Conservation (phyloP, 2,329 filamentous ascomycete genomes). For the Paracoccidioides brasiliensis region DNA sequence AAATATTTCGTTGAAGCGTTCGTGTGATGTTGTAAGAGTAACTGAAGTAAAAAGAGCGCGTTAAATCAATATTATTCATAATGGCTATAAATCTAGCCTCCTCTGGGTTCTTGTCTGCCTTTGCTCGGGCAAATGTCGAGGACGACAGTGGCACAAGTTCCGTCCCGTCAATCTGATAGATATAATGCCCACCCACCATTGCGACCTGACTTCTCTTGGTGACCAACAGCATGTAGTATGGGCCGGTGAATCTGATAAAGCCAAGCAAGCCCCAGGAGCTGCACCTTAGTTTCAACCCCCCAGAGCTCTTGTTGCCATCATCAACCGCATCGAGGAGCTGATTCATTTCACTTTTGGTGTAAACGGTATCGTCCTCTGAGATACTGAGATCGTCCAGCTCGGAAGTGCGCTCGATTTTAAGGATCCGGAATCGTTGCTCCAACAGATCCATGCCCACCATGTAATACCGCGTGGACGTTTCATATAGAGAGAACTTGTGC, state of each 20-base stretch:
- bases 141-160: constrained; percentile 80
- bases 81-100: constrained; percentile 82
- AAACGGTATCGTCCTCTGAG: constrained; percentile 88
- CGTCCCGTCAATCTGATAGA: constrained; percentile 90
- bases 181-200: constrained; percentile 88
- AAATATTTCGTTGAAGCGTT: constrained; percentile 85
- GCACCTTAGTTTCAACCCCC: constrained; percentile 78
- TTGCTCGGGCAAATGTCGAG: constrained; percentile 50
- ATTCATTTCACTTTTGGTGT: constrained; percentile 83
- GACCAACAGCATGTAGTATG: constrained; percentile 94
- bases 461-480: constrained; percentile 86
- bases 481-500: constrained; percentile 97
- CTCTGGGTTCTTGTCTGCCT: constrained; percentile 72
- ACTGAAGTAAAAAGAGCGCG: constrained; percentile 91
- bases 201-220: constrained; percentile 93
- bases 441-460: constrained; percentile 86
- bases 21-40: constrained; percentile 94
- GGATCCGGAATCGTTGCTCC: constrained; percentile 74
- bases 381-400: constrained; percentile 68
- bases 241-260: constrained; percentile 89
- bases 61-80: constrained; percentile 79
- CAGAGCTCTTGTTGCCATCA: constrained; percentile 81
- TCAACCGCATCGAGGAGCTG: constrained; percentile 89
- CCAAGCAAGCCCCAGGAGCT: constrained; percentile 88
- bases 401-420: constrained; percentile 87